Evolutionary conservation across 1,284 basidiomycete genomes (phyloP).

Genomic region (Fomitopsis schrenkii): DNA sequence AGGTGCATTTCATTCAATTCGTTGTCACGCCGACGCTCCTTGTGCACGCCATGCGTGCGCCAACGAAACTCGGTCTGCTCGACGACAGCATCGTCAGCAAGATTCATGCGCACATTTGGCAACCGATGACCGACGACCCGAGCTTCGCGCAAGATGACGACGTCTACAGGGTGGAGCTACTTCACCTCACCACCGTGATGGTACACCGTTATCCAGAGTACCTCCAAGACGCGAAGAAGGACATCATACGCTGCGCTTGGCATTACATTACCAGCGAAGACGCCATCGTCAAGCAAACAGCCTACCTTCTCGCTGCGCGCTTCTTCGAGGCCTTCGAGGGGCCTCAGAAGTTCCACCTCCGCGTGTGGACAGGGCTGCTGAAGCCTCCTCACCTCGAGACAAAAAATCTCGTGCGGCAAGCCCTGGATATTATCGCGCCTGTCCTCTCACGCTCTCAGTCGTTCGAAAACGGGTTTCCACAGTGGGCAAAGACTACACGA

Average conservation of each 20-base stretch:
- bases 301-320: constrained; percentile 90
- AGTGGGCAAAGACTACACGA: constrained; percentile 90
- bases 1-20: constrained; percentile 83
- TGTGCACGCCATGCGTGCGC: constrained; percentile 62
- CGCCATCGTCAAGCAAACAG: constrained; percentile 90
- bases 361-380: constrained; percentile 94
- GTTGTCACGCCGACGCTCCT: constrained; percentile 89
- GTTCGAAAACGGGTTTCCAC: constrained; percentile 61
- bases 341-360: constrained; percentile 89
- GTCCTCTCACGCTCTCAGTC: constrained; percentile 65
- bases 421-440: constrained; percentile 88
- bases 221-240: constrained; percentile 83
- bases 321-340: constrained; percentile 93
- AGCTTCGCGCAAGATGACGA: constrained; percentile 69
- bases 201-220: constrained; percentile 81
- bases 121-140: constrained; percentile 60
- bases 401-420: constrained; percentile 79
- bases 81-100: constrained; percentile 68
- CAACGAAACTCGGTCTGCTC: constrained; percentile 54
- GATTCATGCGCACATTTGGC: constrained; percentile 80
- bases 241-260: constrained; percentile 96
- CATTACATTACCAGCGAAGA: constrained; percentile 85
- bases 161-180: constrained; percentile 84
- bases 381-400: constrained; percentile 81
- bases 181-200: constrained; percentile 88